Conservation (phyloP, 2,329 filamentous ascomycete species). For the Rhytidhysteron rufulum region DNA sequence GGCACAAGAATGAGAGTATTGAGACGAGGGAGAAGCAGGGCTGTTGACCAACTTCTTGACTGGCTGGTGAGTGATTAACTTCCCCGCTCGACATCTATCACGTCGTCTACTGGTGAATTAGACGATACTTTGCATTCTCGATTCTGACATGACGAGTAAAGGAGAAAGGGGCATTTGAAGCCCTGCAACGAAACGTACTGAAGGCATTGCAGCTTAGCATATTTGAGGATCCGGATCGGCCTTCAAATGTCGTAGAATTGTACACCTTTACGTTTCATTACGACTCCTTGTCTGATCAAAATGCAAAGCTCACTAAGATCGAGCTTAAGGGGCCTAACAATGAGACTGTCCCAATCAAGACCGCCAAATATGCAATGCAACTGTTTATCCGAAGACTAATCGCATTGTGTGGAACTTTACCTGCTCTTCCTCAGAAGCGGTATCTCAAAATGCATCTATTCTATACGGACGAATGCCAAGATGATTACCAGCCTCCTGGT, state of each 20-base stretch:
- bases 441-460: slow-evolving; percentile 43
- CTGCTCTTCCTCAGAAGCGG: slow-evolving; percentile 31
- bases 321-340: slow-evolving; percentile 26
- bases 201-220: slow-evolving; percentile 46
- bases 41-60: slow-evolving; percentile 43
- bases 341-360: slow-evolving; percentile 33
- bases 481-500: slow-evolving; percentile 39
- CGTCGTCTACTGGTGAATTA: not conserved
- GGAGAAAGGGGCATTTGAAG: slow-evolving; percentile 49
- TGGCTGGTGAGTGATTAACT: slow-evolving; percentile 39
- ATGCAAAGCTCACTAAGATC: slow-evolving; percentile 13
- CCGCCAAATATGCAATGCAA: slow-evolving; percentile 41
- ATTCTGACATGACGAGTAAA: slow-evolving; percentile 31
- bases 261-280: slow-evolving; percentile 51
- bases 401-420: slow-evolving; percentile 29
- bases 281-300: slow-evolving; percentile 6
- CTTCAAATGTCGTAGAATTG: slow-evolving; percentile 43
- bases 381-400: slow-evolving; percentile 41
- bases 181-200: slow-evolving; percentile 40
- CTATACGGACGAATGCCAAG: slow-evolving; percentile 40
- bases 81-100: not conserved
- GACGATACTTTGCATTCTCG: too few relatives aligned
- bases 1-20: slow-evolving; percentile 38
- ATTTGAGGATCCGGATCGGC: slow-evolving; percentile 34
- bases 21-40: slow-evolving; percentile 35